Evolutionary conservation across 768 basidiomycete genomes (phyloP).

Genomic region (Lactarius deliciosus): DNA sequence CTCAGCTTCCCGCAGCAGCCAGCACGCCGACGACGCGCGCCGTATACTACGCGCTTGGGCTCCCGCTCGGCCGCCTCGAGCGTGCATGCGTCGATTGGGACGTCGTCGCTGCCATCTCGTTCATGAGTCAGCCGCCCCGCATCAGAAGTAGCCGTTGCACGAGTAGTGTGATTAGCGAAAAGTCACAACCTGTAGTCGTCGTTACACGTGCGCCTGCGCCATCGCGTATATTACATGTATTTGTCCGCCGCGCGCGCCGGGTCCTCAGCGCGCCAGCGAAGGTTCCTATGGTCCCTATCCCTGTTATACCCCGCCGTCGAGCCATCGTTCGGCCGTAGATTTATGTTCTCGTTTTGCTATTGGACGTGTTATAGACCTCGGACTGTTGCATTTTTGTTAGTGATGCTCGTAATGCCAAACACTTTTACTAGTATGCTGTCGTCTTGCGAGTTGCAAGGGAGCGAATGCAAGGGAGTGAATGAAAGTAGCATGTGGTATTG

Average conservation of each 20-base stretch:
- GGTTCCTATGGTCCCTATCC: background rate
- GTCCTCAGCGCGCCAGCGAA: constrained; percentile 8
- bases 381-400: background rate
- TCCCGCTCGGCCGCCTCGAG: constrained; percentile 15
- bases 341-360: background rate
- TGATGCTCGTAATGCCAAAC: background rate
- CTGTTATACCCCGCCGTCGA: background rate
- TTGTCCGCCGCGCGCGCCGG: constrained; percentile 14
- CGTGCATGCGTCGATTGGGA: constrained; percentile 15
- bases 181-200: background rate
- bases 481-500: too few species aligned
- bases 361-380: background rate
- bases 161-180: background rate
- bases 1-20: background rate
- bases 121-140: background rate
- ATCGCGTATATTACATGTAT: constrained; percentile 12
- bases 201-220: background rate
- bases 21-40: constrained; percentile 6
- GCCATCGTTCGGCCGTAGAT: background rate
- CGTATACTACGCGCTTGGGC: constrained; percentile 7
- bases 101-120: constrained; percentile 2
- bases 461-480: too few species aligned
- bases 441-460: too few species aligned
- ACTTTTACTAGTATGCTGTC: too few species aligned
- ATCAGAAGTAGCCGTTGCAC: background rate